A percentile compares a stretch with the other conserved stretches of the same genome.
phyloP scores from a whole-genome alignment of 176 grass and related monocot genomes.

The Puccinellia tenuiflora region DNA sequence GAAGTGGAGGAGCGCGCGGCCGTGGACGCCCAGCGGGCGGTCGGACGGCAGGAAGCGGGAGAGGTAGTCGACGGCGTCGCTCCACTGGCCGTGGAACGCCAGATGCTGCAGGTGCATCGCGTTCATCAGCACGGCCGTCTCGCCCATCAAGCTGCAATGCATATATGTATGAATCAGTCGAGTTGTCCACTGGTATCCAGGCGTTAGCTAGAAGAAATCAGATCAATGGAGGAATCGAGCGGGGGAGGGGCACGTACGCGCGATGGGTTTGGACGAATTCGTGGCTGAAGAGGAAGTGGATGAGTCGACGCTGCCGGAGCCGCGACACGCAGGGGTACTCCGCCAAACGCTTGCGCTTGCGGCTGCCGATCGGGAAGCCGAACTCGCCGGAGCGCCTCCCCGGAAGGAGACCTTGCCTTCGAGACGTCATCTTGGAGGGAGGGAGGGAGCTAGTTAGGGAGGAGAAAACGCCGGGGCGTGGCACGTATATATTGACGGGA shows the following conservation, averaged over 20 bases:
- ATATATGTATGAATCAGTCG: not conserved
- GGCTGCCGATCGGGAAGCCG: not conserved
- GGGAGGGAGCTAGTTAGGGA: not conserved
- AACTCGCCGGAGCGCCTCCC: not conserved
- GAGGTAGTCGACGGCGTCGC: not conserved
- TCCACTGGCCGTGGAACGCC: not conserved
- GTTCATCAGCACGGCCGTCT: not conserved
- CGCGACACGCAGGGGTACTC: not conserved
- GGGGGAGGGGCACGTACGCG: not conserved
- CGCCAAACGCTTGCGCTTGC: not conserved
- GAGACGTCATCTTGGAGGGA: not conserved
- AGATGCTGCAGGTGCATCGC: not conserved
- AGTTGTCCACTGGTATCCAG: not conserved
- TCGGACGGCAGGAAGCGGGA: not conserved
- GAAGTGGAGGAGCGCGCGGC: not conserved
- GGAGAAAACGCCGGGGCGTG: not conserved
- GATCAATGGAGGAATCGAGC: not conserved
- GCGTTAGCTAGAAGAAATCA: not conserved
- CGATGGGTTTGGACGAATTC: not conserved
- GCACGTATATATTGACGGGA: too few species aligned
- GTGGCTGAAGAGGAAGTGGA: not conserved
- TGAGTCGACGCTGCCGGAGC: not conserved
- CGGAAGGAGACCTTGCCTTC: not conserved
- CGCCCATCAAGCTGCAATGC: not conserved
- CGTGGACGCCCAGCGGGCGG: not conserved